A percentile compares a stretch with the other conserved stretches of the same genome.
These are phyloP conservation scores for Endothia cerciana DNA, from an alignment of 2,329 filamentous ascomycete genomes.

Conservation along the genomic window DNA sequence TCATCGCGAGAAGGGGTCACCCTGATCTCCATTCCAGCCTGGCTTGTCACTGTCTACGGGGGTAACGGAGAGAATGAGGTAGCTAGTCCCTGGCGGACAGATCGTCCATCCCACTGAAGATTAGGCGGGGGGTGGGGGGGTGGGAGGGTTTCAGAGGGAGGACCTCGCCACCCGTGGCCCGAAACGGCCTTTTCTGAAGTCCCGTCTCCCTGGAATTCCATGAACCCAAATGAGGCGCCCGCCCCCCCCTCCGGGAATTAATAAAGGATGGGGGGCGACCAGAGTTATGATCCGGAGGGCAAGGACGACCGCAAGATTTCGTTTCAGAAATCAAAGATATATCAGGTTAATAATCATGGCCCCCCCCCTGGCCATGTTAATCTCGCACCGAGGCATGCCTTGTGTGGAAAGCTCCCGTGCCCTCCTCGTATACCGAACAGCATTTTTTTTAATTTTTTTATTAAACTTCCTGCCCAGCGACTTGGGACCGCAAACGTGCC, in stretches of 20 bases:
- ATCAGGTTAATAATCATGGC: not conserved
- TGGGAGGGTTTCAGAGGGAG: not conserved
- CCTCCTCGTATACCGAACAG: not conserved
- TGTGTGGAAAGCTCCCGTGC: slow-evolving; percentile 4
- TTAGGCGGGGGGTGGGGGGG: not conserved
- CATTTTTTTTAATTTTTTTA: not conserved
- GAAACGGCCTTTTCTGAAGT: not conserved
- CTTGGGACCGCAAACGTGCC: not conserved
- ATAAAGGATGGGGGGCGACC: not conserved
- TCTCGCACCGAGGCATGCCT: slow-evolving; percentile 4
- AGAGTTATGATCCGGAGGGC: not conserved
- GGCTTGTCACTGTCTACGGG: too few relatives aligned
- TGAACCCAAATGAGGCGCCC: not conserved
- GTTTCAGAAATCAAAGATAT: not conserved
- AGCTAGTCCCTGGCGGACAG: not conserved
- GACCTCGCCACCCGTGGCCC: slow-evolving; percentile 3
- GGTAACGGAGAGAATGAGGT: not conserved
- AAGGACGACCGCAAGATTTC: not conserved
- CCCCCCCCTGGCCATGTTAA: not conserved
- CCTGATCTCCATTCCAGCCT: too few relatives aligned
- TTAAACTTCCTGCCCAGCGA: not conserved
- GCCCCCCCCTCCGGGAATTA: not conserved
- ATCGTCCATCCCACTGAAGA: too few relatives aligned
- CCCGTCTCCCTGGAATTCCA: slow-evolving; percentile 1
- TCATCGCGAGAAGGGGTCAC: too few relatives aligned